These are phyloP conservation scores for Kodamaea plutei DNA, from an alignment of 1,139 yeast species.

Conservation along the genomic window DNA sequence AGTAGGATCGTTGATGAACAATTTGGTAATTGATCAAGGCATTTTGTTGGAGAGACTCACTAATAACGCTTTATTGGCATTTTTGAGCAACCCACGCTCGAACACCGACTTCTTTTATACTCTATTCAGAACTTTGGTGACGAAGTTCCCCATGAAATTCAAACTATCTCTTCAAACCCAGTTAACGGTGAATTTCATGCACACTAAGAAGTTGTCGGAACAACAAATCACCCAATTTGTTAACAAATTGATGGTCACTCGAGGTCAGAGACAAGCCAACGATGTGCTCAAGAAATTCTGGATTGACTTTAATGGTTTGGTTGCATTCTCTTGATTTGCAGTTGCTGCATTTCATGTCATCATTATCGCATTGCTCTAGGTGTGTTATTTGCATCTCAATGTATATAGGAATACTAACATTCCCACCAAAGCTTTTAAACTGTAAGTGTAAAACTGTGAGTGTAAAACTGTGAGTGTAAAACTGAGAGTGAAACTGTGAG, in stretches of 20 bases:
- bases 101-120: constrained; percentile 55
- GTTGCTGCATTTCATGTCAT: no score
- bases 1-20: constrained; percentile 30
- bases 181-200: constrained; percentile 17
- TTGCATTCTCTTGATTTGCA: no score
- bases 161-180: constrained; percentile 43
- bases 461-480: no score
- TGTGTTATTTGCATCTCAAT: no score
- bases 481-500: no score
- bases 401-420: no score
- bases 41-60: constrained; percentile 34
- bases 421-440: no score
- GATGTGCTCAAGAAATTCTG: constrained; percentile 60
- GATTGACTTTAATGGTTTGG: constrained; percentile 51
- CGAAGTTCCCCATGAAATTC: constrained; percentile 47
- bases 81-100: constrained; percentile 54
- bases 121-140: constrained; percentile 50
- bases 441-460: no score
- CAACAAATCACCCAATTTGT: constrained; percentile 34
- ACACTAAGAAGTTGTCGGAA: constrained; percentile 2
- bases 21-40: constrained; percentile 15
- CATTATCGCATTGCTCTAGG: no score
- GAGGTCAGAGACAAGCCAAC: constrained; percentile 61
- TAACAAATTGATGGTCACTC: constrained; percentile 53
- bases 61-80: constrained; percentile 28